Conservation (phyloP, 1,284 basidiomycete species). For the Heterobasidion annosum region DNA sequence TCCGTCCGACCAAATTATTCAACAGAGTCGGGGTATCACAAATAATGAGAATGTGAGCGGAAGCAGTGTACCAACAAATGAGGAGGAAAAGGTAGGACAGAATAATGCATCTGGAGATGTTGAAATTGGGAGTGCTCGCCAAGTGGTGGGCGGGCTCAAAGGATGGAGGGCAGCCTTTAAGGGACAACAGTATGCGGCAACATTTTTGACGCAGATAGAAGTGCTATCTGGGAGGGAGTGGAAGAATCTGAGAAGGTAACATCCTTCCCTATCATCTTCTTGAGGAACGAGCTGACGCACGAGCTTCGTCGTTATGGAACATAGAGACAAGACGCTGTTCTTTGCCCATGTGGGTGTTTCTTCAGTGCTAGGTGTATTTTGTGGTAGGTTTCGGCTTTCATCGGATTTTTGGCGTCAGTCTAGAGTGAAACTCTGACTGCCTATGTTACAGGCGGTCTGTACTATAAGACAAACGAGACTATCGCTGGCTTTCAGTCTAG, state of each 20-base stretch:
- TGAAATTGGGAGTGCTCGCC: not conserved
- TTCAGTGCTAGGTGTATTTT: constrained; percentile 71
- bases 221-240: constrained; percentile 74
- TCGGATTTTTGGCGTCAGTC: not conserved
- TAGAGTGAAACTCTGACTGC: not conserved
- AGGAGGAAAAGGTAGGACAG: not conserved
- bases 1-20: constrained; percentile 37
- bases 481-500: constrained; percentile 91
- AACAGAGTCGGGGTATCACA: not conserved
- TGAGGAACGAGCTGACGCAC: no score
- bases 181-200: constrained; percentile 41
- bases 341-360: constrained; percentile 68
- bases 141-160: not conserved
- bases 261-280: not conserved
- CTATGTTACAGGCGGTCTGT: constrained; percentile 56
- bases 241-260: constrained; percentile 67
- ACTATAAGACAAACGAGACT: constrained; percentile 67
- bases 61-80: not conserved
- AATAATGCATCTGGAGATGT: not conserved
- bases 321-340: constrained; percentile 75
- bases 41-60: not conserved
- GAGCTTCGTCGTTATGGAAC: not conserved
- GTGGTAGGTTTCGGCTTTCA: constrained; percentile 34
- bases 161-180: constrained; percentile 7
- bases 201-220: constrained; percentile 82